Base-by-base conservation (phyloP, 208 protist species). In the Trypanosoma cruzi region DNA sequence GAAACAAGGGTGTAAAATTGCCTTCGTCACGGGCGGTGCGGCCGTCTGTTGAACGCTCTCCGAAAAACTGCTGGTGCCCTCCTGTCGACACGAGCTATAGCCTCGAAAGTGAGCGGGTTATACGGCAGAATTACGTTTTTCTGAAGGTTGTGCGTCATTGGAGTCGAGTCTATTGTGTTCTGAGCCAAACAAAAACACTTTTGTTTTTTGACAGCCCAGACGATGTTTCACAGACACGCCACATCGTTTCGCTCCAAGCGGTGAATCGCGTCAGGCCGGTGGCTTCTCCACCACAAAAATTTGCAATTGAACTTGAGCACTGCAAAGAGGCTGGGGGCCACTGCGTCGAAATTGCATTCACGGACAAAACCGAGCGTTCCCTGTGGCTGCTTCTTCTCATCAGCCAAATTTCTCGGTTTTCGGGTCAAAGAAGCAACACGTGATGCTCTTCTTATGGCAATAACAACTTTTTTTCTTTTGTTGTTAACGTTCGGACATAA, bases 201-300 rank as follows among this genome's bases (percentile, higher is more conserved):
- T n/a, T 66, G 26, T 66, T 66, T 40, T 66, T 66, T 56, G 61
- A 66, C 26, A 55, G 18, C 26, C 24, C 61, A 20, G 29, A 66
- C 37, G 61, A 66, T 56, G 42, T 66, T 44, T 66, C 48, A 29
- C 42, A 66, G 22, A 66, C 44, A 26, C 61, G 61, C 48, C 61
- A 66, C 44, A 44, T 66, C 26, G 31, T 66, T 37, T 46, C 31
- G 5, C 46, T 66, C 16, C 14, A 54, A 14, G 16, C 31, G 22
- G 24, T 56, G 13, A 40, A 42, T 7, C 42, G 61, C 29, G 16
- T 66, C 16, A 55, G 22, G 5, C 61, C 61, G 20, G 26, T 66
- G 6, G 37, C 61, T 34, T 66, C 42, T 18, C 48, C 46, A 26
- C 49, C 40, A 37, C 61, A 66, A 28, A 37, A 6, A 4, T 66